Evolutionary conservation across 2,329 filamentous ascomycete genomes (phyloP).

Genomic region (Fusarium algeriense): DNA sequence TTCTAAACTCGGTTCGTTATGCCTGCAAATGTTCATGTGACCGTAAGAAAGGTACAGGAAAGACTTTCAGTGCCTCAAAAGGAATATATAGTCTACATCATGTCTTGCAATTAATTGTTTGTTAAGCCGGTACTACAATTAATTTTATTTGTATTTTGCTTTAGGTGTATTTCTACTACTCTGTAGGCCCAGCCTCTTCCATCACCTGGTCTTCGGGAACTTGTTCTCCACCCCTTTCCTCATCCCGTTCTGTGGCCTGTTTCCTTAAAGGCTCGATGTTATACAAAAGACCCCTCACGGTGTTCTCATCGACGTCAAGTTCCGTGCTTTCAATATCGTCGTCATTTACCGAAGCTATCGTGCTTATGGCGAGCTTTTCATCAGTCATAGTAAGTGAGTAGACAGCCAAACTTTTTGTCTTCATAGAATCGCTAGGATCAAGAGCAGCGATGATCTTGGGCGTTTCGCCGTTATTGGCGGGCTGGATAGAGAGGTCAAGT

Average conservation of each 20-base stretch:
- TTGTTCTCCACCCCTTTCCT: slow-evolving; percentile 41
- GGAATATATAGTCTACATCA: neutral
- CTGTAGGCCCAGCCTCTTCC: slow-evolving; percentile 8
- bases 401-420: slow-evolving; percentile 48
- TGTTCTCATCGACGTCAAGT: slow-evolving; percentile 52
- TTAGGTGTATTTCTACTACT: neutral
- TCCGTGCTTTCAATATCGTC: slow-evolving; percentile 47
- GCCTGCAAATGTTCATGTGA: neutral
- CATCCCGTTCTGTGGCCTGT: slow-evolving; percentile 47
- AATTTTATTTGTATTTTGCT: neutral
- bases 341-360: slow-evolving; percentile 45
- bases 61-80: neutral
- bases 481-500: slow-evolving; percentile 63
- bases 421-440: slow-evolving; percentile 51
- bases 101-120: too few relatives aligned
- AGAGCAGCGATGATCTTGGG: slow-evolving; percentile 56
- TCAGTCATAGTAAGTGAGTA: slow-evolving; percentile 51
- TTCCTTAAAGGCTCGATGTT: slow-evolving; percentile 63
- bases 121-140: too few relatives aligned
- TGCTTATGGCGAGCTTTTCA: slow-evolving; percentile 49
- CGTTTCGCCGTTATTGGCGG: slow-evolving; percentile 31
- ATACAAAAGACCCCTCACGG: slow-evolving; percentile 60
- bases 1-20: neutral
- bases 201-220: slow-evolving; percentile 20
- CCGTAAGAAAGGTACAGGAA: too few relatives aligned